phyloP scores from a whole-genome alignment of 1,139 yeast species.

The Hemisphaericaspora xylanilytica region DNA sequence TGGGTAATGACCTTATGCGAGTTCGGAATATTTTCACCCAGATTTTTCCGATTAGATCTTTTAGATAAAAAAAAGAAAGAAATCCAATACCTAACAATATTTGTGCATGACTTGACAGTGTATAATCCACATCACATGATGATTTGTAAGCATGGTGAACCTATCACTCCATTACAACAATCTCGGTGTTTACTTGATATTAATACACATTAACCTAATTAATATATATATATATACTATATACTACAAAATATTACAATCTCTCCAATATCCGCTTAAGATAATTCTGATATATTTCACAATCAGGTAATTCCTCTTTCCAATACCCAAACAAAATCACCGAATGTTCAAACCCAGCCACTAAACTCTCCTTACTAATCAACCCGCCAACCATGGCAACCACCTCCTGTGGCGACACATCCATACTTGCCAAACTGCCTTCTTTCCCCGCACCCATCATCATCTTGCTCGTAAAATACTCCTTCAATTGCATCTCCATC shows the following conservation, averaged over 20 bases:
- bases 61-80: neutral
- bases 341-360: conserved; percentile 31
- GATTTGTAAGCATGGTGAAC: too few relatives aligned
- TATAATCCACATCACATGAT: too few relatives aligned
- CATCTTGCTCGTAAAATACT: conserved; percentile 5
- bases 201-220: too few relatives aligned
- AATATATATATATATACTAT: too few relatives aligned
- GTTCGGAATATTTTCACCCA: conserved; percentile 9
- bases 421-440: conserved; percentile 4
- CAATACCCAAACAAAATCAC: conserved; percentile 35
- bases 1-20: too few relatives aligned
- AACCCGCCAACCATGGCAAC: conserved; percentile 20
- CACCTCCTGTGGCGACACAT: conserved; percentile 12
- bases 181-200: too few relatives aligned
- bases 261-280: conserved; percentile 22
- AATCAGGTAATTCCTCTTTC: conserved; percentile 38
- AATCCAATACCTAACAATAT: too few relatives aligned
- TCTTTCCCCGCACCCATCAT: too few relatives aligned
- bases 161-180: too few relatives aligned
- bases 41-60: conserved; percentile 1
- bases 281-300: conserved; percentile 28
- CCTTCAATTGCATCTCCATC: conserved; percentile 10
- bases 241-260: too few relatives aligned
- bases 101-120: too few relatives aligned
- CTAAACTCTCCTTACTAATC: conserved; percentile 25